phyloP scores from a whole-genome alignment of 139 green algal species.

The Raphidocelis subcapitata region DNA sequence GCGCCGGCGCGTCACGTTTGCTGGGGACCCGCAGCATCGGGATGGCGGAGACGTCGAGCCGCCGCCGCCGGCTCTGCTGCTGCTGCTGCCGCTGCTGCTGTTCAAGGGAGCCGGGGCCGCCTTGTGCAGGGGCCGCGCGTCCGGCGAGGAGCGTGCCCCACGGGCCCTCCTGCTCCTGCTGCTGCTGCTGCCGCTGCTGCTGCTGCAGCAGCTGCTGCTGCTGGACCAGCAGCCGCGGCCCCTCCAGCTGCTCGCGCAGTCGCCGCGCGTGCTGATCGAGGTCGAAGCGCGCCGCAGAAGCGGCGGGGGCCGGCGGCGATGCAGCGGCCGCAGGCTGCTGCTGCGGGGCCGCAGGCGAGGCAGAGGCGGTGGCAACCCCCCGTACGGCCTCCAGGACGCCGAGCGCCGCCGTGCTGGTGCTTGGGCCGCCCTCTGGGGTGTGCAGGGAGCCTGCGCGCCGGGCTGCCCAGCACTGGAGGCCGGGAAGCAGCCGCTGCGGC shows the following conservation, averaged over 20 bases:
- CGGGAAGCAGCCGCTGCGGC: too few species aligned
- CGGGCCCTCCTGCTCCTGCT: too few species aligned
- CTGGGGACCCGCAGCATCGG: slow-evolving; percentile 20
- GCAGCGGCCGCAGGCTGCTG: not conserved
- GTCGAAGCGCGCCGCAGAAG: slow-evolving; percentile 1
- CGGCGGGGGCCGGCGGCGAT: not conserved
- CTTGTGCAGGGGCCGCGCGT: too few species aligned
- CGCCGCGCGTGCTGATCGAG: slow-evolving; percentile 6
- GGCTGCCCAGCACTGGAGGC: too few species aligned
- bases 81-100: slow-evolving; percentile 8
- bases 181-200: slow-evolving; percentile 14
- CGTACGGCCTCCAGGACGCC: not conserved
- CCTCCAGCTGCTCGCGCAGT: slow-evolving; percentile 12
- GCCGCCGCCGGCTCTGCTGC: not conserved
- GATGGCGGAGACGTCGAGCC: slow-evolving; percentile 20
- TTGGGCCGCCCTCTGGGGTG: slow-evolving; percentile 2
- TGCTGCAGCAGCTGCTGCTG: not conserved
- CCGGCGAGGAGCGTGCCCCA: too few species aligned
- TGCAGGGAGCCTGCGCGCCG: not conserved
- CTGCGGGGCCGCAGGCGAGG: not conserved
- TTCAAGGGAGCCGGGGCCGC: too few species aligned
- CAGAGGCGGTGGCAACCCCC: not conserved
- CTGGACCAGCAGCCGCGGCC: not conserved
- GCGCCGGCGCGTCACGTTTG: not conserved
- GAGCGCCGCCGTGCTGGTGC: slow-evolving; percentile 14